Evolutionary conservation across 768 basidiomycete species (phyloP), one percentile per base, ranked within the genome.

Genomic region (Epithele typhae): DNA sequence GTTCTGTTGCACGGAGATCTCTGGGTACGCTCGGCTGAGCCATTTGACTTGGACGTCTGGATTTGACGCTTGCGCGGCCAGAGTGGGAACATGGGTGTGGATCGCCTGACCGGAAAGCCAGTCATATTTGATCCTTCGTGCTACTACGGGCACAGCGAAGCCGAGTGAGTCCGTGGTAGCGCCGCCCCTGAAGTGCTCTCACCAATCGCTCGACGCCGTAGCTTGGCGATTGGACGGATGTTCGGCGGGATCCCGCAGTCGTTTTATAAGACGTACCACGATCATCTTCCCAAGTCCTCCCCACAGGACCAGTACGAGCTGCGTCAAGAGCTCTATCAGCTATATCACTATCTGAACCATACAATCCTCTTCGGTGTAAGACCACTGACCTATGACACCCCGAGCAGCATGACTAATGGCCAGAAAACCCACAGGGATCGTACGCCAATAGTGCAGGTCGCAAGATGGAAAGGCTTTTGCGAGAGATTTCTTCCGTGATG

Each of bases 311-410:
- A 89, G 57, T 89, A 86, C 57, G 70, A 72, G 23, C 68, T 81
- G 30, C 75, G 88, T 25, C 73, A 64, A 25, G 77, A 84, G 41
- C 63, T 90, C n/a, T 90, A 91, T 54, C 78, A 87, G 61, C 64
- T 90, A 22, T 91, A 85, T 52, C 88, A 91, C 63, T 87, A 88
- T 58, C 66, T 90, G 53, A 91, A 91, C 55, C 88, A 91, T 57
- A 87, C 87, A 0, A 67, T 87, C 4, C 61, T 91, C 4, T 90
- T 90, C 58, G 85, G 85, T 49, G 87, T 88, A 59, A 68, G 83
- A 69, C 8, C 41, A 21, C 14, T 32, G 3, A 17, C 25, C 18
- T 36, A 9, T 1, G 19, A 23, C 14, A 15, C 32, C 25, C n/a
- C 6, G 35, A n/a, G 30, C 15, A 14, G 7, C 27, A 46, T 14